phyloP scores from a whole-genome alignment of 1,284 basidiomycete species.

The Bjerkandera adusta region DNA sequence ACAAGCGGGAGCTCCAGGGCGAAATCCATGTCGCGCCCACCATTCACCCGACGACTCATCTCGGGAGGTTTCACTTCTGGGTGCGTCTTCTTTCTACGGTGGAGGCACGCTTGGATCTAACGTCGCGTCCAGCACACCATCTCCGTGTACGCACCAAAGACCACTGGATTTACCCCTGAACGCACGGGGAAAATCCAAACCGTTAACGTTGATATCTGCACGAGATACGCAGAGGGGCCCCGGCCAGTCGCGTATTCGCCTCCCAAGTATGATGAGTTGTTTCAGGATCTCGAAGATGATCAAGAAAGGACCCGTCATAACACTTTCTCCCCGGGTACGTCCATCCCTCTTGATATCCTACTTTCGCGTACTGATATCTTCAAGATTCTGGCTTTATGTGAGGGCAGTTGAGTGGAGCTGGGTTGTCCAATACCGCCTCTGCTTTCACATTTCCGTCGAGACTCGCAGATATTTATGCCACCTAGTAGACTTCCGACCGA shows the following conservation, averaged over 20 bases:
- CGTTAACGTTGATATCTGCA: slow-evolving; percentile 14
- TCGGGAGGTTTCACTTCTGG: slow-evolving; percentile 22
- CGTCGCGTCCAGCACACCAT: slow-evolving; percentile 12
- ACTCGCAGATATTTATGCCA: too few relatives aligned
- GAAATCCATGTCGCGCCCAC: slow-evolving; percentile 24
- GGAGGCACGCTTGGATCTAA: not conserved
- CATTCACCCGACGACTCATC: slow-evolving; percentile 20
- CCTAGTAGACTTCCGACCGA: too few relatives aligned
- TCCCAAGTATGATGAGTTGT: slow-evolving; percentile 14
- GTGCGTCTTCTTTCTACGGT: slow-evolving; percentile 17
- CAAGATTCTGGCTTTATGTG: too few relatives aligned
- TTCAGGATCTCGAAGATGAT: too few relatives aligned
- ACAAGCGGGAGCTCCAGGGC: slow-evolving; percentile 20
- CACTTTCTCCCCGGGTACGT: too few relatives aligned
- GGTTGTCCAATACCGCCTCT: too few relatives aligned
- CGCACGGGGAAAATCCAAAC: slow-evolving; percentile 3
- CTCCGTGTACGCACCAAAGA: slow-evolving; percentile 10
- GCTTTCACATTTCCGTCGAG: too few relatives aligned
- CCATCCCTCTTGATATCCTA: too few relatives aligned
- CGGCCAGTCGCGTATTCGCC: slow-evolving; percentile 13
- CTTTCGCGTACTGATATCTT: too few relatives aligned
- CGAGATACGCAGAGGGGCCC: slow-evolving; percentile 12
- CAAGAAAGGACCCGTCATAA: too few relatives aligned
- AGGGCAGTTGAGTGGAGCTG: too few relatives aligned
- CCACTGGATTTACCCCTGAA: slow-evolving; percentile 6